Evolutionary conservation across 768 basidiomycete species (phyloP).

Genomic region (Lactifluus rugatus): DNA sequence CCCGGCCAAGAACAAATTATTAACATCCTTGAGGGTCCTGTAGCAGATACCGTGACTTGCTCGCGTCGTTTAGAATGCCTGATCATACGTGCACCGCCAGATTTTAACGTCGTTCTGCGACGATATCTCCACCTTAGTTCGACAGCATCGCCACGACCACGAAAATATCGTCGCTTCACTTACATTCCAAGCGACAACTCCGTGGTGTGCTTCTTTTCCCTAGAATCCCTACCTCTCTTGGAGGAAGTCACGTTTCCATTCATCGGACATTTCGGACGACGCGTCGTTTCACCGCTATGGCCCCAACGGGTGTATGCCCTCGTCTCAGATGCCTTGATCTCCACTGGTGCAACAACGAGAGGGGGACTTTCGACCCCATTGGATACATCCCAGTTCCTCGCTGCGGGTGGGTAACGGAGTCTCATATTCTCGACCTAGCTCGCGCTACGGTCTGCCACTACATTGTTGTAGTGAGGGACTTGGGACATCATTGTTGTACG

Average conservation of each 20-base stretch:
- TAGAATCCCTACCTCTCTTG: constrained; percentile 35
- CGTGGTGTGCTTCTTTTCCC: constrained; percentile 26
- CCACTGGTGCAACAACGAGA: constrained; percentile 43
- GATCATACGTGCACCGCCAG: constrained; percentile 21
- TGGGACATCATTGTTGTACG: constrained; percentile 48
- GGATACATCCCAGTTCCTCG: constrained; percentile 43
- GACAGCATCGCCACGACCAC: no score
- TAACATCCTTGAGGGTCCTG: constrained; percentile 14
- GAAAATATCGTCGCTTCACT: constrained; percentile 31
- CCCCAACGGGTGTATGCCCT: constrained; percentile 36
- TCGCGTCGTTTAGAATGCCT: constrained; percentile 26
- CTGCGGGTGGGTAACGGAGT: constrained; percentile 46
- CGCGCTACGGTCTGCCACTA: constrained; percentile 37
- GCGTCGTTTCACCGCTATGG: constrained; percentile 33
- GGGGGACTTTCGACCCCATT: constrained; percentile 26
- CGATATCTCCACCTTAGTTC: constrained; percentile 34
- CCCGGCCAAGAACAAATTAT: constrained; percentile 19
- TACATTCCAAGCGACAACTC: constrained; percentile 33
- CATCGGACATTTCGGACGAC: constrained; percentile 45
- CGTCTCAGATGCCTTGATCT: constrained; percentile 41
- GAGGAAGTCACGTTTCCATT: constrained; percentile 45
- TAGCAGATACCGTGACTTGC: constrained; percentile 17
- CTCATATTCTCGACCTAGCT: constrained; percentile 44
- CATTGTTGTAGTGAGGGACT: constrained; percentile 33
- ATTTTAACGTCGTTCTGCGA: constrained; percentile 27